Percentiles rank a stretch among this genome's conserved stretches.
phyloP scores from a whole-genome alignment of 2,329 filamentous ascomycete genomes.

The Fusarium bactridioides region DNA sequence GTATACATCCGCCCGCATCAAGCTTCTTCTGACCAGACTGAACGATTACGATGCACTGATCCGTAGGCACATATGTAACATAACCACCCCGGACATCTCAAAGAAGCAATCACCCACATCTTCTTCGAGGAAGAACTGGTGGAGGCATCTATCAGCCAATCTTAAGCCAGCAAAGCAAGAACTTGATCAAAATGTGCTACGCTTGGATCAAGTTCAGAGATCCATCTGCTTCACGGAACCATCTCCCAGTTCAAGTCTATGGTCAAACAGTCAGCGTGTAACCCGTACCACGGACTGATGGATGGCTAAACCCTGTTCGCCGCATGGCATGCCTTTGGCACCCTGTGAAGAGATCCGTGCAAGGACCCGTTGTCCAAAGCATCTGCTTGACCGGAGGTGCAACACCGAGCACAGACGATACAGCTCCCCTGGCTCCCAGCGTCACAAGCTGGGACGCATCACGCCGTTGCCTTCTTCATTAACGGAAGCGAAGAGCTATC shows the following conservation, averaged over 20 bases:
- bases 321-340: slow-evolving; percentile 32
- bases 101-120: not conserved
- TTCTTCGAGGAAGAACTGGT: not conserved
- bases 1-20: not conserved
- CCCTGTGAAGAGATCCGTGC: slow-evolving; percentile 26
- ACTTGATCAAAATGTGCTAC: not conserved
- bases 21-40: not conserved
- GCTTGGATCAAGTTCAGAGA: not conserved
- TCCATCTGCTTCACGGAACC: not conserved
- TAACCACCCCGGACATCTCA: not conserved
- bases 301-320: slow-evolving; percentile 35
- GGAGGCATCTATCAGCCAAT: not conserved
- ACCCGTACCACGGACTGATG: slow-evolving; percentile 29
- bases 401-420: slow-evolving; percentile 27
- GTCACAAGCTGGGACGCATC: slow-evolving; percentile 15
- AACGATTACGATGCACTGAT: not conserved
- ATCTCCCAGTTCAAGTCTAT: not conserved
- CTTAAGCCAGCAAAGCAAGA: not conserved
- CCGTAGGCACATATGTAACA: not conserved
- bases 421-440: not conserved
- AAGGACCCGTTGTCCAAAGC: slow-evolving; percentile 14
- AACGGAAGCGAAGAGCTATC: not conserved
- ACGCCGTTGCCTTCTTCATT: slow-evolving; percentile 7
- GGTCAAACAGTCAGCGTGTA: slow-evolving; percentile 19
- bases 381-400: slow-evolving; percentile 23